Evolutionary conservation across 2,329 filamentous ascomycete species (phyloP).

Genomic region (Penicillium polonicum): DNA sequence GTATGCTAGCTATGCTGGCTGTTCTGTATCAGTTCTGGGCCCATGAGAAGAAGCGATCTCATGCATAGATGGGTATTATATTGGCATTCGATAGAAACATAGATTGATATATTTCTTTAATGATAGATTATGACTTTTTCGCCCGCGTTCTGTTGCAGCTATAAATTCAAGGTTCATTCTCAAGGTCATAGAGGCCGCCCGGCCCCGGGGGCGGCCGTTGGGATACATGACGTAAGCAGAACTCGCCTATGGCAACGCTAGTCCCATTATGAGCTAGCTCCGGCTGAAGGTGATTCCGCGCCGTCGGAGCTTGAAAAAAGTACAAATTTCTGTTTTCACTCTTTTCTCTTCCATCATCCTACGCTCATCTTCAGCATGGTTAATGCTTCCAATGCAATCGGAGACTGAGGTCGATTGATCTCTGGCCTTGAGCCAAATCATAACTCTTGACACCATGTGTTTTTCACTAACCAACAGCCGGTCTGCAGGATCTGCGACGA

Average conservation of each 20-base stretch:
- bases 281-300: constrained; percentile 33
- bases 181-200: neutral
- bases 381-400: constrained; percentile 16
- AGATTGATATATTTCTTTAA: too few species aligned
- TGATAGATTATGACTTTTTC: too few species aligned
- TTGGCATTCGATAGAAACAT: too few species aligned
- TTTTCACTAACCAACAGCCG: constrained; percentile 2
- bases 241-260: constrained; percentile 1
- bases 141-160: too few species aligned
- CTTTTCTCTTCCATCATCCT: constrained; percentile 21
- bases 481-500: constrained; percentile 10
- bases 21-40: constrained; percentile 21
- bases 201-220: too few species aligned
- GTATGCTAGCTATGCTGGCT: constrained; percentile 26
- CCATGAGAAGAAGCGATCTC: constrained; percentile 13
- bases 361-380: constrained; percentile 21
- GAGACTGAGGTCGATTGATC: constrained; percentile 6
- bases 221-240: neutral
- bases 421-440: neutral
- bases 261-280: constrained; percentile 17
- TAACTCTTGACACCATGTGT: neutral
- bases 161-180: neutral
- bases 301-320: constrained; percentile 35
- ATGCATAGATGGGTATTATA: neutral
- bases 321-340: constrained; percentile 25